A percentile compares a stretch with the other conserved stretches of the same genome.
These are phyloP conservation scores for Coniochaeta sp. DNA, from an alignment of 2,329 filamentous ascomycete genomes.

Conservation along the genomic window DNA sequence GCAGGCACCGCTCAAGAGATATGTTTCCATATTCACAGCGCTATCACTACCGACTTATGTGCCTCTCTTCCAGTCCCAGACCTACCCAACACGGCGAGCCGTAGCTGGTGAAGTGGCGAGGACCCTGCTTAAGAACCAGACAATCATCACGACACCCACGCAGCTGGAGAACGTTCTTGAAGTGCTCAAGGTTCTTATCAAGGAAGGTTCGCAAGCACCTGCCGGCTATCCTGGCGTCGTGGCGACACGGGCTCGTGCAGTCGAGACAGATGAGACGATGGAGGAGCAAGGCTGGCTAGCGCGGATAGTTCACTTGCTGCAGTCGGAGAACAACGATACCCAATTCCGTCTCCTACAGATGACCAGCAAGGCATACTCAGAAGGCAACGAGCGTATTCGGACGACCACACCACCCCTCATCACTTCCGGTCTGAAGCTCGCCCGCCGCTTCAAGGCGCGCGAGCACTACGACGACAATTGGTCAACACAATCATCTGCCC, in stretches of 20 bases:
- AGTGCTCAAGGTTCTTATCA: constrained; percentile 83
- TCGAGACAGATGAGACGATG: constrained; percentile 93
- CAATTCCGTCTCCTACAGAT: constrained; percentile 92
- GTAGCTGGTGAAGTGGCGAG: constrained; percentile 84
- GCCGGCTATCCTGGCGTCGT: constrained; percentile 75
- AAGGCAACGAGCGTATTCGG: constrained; percentile 91
- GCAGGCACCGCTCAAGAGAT: constrained; percentile 83
- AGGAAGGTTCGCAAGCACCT: constrained; percentile 81
- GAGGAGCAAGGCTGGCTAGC: constrained; percentile 98
- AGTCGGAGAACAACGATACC: constrained; percentile 79
- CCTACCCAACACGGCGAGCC: constrained; percentile 83
- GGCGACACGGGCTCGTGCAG: constrained; percentile 61
- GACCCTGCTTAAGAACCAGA: constrained; percentile 75
- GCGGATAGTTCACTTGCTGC: constrained; percentile 80
- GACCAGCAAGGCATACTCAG: constrained; percentile 75
- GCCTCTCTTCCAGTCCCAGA: constrained; percentile 81
- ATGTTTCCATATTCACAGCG: constrained; percentile 93
- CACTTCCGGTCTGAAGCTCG: constrained; percentile 82
- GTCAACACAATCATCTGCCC: constrained; percentile 59
- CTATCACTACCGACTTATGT: constrained; percentile 88
- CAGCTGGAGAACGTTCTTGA: constrained; percentile 86
- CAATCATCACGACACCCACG: constrained; percentile 65
- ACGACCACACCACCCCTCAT: constrained; percentile 92
- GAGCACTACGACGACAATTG: constrained; percentile 72
- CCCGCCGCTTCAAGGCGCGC: constrained; percentile 77